A percentile compares a stretch with the other conserved stretches of the same genome.
phyloP scores from a whole-genome alignment of 2,329 filamentous ascomycete species.

The Trichoderma breve region DNA sequence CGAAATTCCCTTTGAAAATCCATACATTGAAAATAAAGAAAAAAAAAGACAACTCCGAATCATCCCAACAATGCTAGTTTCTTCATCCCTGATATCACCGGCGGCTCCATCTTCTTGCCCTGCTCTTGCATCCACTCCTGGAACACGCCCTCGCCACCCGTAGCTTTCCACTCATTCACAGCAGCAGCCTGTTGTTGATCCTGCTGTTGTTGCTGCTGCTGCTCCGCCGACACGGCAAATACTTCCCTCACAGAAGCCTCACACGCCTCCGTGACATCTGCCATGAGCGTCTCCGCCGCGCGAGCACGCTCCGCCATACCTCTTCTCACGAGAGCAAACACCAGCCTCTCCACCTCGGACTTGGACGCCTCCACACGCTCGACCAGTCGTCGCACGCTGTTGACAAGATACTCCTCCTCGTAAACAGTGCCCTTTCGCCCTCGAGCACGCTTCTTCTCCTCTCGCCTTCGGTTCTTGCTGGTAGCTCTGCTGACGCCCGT shows the following conservation, averaged over 20 bases:
- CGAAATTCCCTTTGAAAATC: not conserved
- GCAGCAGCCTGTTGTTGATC: constrained; percentile 24
- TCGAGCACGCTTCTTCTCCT: constrained; percentile 91
- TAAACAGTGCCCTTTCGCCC: constrained; percentile 97
- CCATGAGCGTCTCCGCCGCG: constrained; percentile 71
- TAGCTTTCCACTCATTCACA: constrained; percentile 34
- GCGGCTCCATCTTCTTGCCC: constrained; percentile 46
- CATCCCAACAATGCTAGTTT: constrained; percentile 52
- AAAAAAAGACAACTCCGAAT: constrained; percentile 17
- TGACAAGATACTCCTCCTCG: constrained; percentile 95
- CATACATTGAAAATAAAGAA: not conserved
- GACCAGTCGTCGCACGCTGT: constrained; percentile 77
- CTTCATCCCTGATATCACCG: constrained; percentile 48
- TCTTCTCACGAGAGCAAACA: constrained; percentile 73
- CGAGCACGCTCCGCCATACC: constrained; percentile 85
- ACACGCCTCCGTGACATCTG: constrained; percentile 72
- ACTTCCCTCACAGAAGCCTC: constrained; percentile 66
- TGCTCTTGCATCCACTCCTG: constrained; percentile 49
- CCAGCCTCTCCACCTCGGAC: constrained; percentile 69
- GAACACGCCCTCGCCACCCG: constrained; percentile 53
- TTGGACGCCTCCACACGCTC: constrained; percentile 74
- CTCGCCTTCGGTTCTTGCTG: constrained; percentile 80
- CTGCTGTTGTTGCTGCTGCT: constrained; percentile 23
- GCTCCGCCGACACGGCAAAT: constrained; percentile 43
- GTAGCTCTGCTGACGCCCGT: constrained; percentile 76